Percentiles rank a stretch among this genome's conserved stretches.
Conservation (phyloP, 371 early-diverging fungal species). For the Mortierella sp. region DNA sequence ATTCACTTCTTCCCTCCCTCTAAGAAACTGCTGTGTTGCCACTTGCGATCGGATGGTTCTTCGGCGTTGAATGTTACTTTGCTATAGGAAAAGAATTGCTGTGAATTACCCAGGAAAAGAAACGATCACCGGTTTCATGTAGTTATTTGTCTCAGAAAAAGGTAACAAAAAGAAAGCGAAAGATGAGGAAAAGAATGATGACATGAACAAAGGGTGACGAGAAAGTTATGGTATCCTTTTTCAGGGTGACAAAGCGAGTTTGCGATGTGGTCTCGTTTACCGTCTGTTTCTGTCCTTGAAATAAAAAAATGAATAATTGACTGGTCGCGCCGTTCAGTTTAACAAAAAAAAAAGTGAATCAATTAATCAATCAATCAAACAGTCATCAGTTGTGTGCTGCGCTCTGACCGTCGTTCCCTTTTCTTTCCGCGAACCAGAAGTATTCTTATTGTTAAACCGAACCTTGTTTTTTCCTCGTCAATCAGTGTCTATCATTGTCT, state of each 20-base stretch:
- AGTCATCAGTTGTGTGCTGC: neutral
- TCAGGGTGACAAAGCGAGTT: neutral
- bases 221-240: neutral
- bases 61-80: too few relatives aligned
- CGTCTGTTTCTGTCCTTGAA: neutral
- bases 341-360: neutral
- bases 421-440: neutral
- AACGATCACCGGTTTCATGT: neutral
- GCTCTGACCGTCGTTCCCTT: neutral
- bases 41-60: too few relatives aligned
- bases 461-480: too few relatives aligned
- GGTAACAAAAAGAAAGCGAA: neutral
- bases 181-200: neutral
- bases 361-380: too few relatives aligned
- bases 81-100: too few relatives aligned
- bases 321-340: neutral
- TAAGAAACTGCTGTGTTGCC: too few relatives aligned
- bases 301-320: neutral
- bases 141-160: neutral
- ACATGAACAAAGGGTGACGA: neutral
- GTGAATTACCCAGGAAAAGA: neutral
- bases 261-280: neutral
- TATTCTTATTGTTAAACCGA: neutral
- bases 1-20: too few relatives aligned
- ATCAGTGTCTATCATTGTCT: neutral